Evolutionary conservation across 1,284 basidiomycete genomes (phyloP).

Genomic region (Sporisorium graminicola): DNA sequence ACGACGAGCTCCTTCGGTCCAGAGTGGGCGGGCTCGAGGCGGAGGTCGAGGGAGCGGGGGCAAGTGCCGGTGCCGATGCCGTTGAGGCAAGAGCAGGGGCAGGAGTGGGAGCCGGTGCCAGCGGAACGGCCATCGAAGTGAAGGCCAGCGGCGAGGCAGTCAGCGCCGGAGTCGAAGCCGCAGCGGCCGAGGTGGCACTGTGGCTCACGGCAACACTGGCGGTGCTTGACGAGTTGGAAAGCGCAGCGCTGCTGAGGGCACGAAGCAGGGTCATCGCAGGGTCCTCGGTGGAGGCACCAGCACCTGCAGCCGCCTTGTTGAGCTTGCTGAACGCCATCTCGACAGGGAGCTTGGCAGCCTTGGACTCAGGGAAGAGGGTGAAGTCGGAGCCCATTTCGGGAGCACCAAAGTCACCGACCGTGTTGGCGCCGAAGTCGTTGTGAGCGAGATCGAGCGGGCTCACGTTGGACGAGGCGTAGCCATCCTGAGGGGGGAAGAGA

Average conservation of each 20-base stretch:
- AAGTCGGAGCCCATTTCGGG: slow-evolving; percentile 50
- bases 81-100: slow-evolving; percentile 15
- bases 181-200: slow-evolving; percentile 10
- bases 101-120: slow-evolving; percentile 14
- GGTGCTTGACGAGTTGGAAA: slow-evolving; percentile 36
- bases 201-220: slow-evolving; percentile 20
- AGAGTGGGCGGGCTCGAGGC: slow-evolving; percentile 24
- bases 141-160: slow-evolving; percentile 51
- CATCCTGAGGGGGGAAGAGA: slow-evolving; percentile 44
- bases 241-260: slow-evolving; percentile 50
- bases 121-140: slow-evolving; percentile 28
- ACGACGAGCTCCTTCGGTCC: slow-evolving; percentile 34
- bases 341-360: slow-evolving; percentile 32
- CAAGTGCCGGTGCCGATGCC: slow-evolving; percentile 17
- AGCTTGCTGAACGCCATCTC: slow-evolving; percentile 60
- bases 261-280: slow-evolving; percentile 51
- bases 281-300: slow-evolving; percentile 34
- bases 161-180: slow-evolving; percentile 27
- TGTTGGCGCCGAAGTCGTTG: slow-evolving; percentile 36
- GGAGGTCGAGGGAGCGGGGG: slow-evolving; percentile 19
- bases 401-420: slow-evolving; percentile 47
- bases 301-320: slow-evolving; percentile 35
- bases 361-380: slow-evolving; percentile 54
- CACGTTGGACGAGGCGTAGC: slow-evolving; percentile 52
- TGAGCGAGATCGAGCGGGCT: slow-evolving; percentile 45